A percentile compares a stretch with the other conserved stretches of the same genome.
phyloP scores from a whole-genome alignment of 2,329 filamentous ascomycete species.

The Myriangium duriaei region DNA sequence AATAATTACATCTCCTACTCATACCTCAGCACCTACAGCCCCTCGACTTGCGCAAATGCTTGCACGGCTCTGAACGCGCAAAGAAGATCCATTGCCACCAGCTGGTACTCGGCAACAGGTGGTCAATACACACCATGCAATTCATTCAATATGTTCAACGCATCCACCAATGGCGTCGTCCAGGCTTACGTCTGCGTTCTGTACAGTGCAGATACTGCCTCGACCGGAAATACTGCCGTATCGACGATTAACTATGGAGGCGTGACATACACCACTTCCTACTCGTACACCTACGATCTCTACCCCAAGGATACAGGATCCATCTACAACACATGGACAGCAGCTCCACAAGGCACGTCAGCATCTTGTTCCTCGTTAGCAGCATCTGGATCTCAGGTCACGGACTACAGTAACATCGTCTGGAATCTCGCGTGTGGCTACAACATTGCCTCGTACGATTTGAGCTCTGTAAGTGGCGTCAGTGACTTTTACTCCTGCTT shows the following conservation, averaged over 20 bases:
- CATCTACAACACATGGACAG: conserved; percentile 7
- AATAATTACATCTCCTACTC: conserved; percentile 5
- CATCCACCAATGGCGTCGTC: conserved; percentile 10
- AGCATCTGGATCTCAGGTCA: conserved; percentile 4
- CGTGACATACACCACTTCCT: conserved; percentile 10
- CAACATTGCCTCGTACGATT: conserved; percentile 10
- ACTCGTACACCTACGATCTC: conserved; percentile 11
- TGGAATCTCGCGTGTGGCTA: conserved; percentile 13
- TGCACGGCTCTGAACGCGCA: conserved; percentile 9
- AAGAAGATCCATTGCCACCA: conserved; percentile 2
- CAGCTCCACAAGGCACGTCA: conserved; percentile 10
- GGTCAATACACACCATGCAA: conserved; percentile 12
- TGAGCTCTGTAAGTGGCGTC: conserved; percentile 11
- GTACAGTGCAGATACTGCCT: conserved; percentile 8
- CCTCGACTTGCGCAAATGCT: conserved; percentile 6
- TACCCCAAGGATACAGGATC: conserved; percentile 11
- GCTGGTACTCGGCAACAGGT: not conserved
- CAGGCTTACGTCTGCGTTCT: conserved; percentile 11
- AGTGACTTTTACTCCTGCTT: conserved; percentile 14
- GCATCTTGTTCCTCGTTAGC: conserved; percentile 11
- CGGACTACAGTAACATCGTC: conserved; percentile 7
- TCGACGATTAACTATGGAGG: conserved; percentile 1
- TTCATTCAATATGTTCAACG: conserved; percentile 13
- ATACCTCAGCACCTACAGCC: conserved; percentile 9
- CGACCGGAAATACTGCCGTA: conserved; percentile 6